Base-by-base conservation (phyloP, 1,284 basidiomycete genomes). In the Marasmius sp. region DNA sequence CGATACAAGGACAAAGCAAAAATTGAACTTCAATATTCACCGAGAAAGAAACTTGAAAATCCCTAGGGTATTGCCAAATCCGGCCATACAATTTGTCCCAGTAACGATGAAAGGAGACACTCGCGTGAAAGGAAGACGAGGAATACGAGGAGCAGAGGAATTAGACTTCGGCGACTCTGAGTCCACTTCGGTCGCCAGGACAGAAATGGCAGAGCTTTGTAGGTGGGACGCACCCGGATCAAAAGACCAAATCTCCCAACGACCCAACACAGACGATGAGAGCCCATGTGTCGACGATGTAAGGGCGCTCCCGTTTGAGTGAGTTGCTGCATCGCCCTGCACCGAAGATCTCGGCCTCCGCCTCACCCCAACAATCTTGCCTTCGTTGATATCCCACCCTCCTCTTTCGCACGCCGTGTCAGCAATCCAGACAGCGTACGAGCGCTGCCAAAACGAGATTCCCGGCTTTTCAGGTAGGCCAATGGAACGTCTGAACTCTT, bases 241-340 rank as follows among this genome's bases (percentile, higher is more conserved):
- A 68, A 89, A 89, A 43, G 79, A 82, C 91, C 91, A 93, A 37
- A 90, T 69, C 67, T 93, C 91, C 92, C 91, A 93, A 60, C 91
- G 79, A 64, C 92, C 88, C 54, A 93, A 72, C 22, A 86, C 85
- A 14, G 87, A 79, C 18, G 75, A 69, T 27, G 87, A 85, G 59
- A 93, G 71, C 6, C 88, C 88, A 18, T 76, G 70, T 2, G 70
- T 68, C 33, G 70, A 68, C 67, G 58, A 63, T 57, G 64, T 59
- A 43, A 63, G 34, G 43, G 65, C 67, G 54, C 63, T 61, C 18
- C 66, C 59, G 37, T 64, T 66, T 14, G 63, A 62, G 3, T 59
- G 43, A 18, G 60, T 33, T 50, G 51, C 41, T 7, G 67, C 63
- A 37, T 65, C 70, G 10, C 69, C 67, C 58, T 72, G 76, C 22